Base-by-base conservation (phyloP, 2,329 filamentous ascomycete genomes). In the Pestalotiopsis sp. region DNA sequence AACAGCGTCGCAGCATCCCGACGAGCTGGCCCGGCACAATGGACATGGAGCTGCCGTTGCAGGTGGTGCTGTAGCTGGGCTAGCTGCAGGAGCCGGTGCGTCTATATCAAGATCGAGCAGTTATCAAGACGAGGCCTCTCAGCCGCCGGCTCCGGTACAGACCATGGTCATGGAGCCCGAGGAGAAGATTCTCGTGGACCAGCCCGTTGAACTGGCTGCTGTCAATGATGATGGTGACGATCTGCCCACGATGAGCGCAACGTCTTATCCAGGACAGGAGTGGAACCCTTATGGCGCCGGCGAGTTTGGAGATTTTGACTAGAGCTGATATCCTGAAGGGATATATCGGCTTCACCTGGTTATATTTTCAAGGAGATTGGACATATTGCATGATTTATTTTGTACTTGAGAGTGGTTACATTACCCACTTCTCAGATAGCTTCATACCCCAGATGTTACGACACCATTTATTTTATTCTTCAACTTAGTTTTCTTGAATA, bases 231-330 rank as follows among this genome's bases (percentile, higher is more conserved):
- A 75, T 65, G 69, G 69, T 62, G 81, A 83, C 64, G 81, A 84
- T 36, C 77, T 83, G 39, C 81, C 81, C 1, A 78, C 81, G 39
- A 89, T 89, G 87, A 82, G 80, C 31, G 86, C 85, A 2, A 86
- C 85, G 2, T 84, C 81, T 69, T 89, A 88, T 72, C 87, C 87
- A 0, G 87, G 87, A 0, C 84, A 87, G 77, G 87, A 88, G 73
- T 89, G 87, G 86, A 81, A 82, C 61, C 85, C 84, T 1, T 80
- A 79, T 59, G 76, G 75, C 0, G 78, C 75, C 6, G 77, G 77
- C 11, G 77, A 78, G 67, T 79, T 79, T 70, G 76, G 75, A 0
- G 77, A 79, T 63, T 79, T 55, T 31, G 64, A 66, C n/a, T 62
- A 62, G n/a, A 2, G 20, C 25, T 14, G 12, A 17, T 11, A 14